Evolutionary conservation across 257 asterid genomes (phyloP), one percentile per base, ranked within the genome.

Genomic region (Solanum clarkiae): DNA sequence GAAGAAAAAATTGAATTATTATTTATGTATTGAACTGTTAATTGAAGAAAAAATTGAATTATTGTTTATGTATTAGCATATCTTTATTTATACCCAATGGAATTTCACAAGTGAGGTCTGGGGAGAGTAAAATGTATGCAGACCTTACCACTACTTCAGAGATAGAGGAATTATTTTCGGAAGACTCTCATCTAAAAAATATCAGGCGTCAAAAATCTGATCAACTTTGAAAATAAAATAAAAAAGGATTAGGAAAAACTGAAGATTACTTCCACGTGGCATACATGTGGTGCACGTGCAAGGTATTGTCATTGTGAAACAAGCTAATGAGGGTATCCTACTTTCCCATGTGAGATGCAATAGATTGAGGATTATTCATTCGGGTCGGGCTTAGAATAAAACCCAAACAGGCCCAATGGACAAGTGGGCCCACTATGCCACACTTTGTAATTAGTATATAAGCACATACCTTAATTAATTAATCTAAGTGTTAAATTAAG

Each of bases 281-380:
- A 16, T 54, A 53, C 90, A 91, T 85, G 88, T 84, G 89, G 79
- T 69, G 86, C 90, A 88, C 87, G 85, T 87, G 91, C 88, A 71
- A 72, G 85, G 81, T 84, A 56, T 56, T 86, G 59, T 57, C 80
- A 65, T 17, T 66, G 62, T 68, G 29, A 20, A 59, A 84, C 84
- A 80, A 74, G 71, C 63, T 86, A 49, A 84, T 2, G 16, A 51
- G 47, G 26, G 63, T 9, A 77, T 26, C 49, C 17, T 77, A 77
- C 82, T 77, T 77, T 51, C 17, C 82, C 82, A 77, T 77, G 82
- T 77, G 63, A 49, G 63, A 26, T 77, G 82, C 82, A 51, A 51
- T 24, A 26, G 8, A 24, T 60, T 82, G 83, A 80, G 56, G 10
- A 79, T 57, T 53, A 59, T n/a, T 63, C 80, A 42, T 32, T 24